phyloP scores from a whole-genome alignment of 441 rosid species.

The Aleurites moluccanus region DNA sequence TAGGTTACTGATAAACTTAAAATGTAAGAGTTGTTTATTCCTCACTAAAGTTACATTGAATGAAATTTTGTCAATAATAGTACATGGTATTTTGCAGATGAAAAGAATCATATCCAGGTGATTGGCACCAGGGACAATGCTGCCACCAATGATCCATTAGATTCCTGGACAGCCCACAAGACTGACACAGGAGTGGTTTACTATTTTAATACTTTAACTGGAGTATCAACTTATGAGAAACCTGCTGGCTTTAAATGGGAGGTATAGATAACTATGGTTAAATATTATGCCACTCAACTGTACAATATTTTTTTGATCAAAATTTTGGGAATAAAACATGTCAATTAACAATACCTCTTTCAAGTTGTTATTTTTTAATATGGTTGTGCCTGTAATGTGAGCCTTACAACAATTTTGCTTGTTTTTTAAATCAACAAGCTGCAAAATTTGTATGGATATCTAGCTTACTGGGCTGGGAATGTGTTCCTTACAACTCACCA shows the following conservation, averaged over 20 bases:
- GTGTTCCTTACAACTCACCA: background rate
- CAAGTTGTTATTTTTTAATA: background rate
- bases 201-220: conserved; percentile 87
- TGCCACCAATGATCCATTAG: conserved; percentile 44
- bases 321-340: background rate
- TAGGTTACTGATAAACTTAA: conserved; percentile 60
- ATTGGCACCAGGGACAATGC: conserved; percentile 35
- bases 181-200: conserved; percentile 75
- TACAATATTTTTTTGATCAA: background rate
- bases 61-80: conserved; percentile 41
- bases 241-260: conserved; percentile 78
- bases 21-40: conserved; percentile 60
- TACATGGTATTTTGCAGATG: conserved; percentile 52
- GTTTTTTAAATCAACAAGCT: background rate
- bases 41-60: conserved; percentile 33
- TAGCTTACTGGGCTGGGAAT: background rate
- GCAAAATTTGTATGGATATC: background rate
- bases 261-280: conserved; percentile 43
- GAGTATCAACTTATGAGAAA: conserved; percentile 87
- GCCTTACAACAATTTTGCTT: background rate
- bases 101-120: conserved; percentile 44
- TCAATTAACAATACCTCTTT: background rate
- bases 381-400: background rate
- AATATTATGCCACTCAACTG: background rate
- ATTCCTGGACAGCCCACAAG: conserved; percentile 97